These are phyloP conservation scores for Chaetomiaceae sp. DNA, from an alignment of 2,329 filamentous ascomycete genomes.

Conservation along the genomic window DNA sequence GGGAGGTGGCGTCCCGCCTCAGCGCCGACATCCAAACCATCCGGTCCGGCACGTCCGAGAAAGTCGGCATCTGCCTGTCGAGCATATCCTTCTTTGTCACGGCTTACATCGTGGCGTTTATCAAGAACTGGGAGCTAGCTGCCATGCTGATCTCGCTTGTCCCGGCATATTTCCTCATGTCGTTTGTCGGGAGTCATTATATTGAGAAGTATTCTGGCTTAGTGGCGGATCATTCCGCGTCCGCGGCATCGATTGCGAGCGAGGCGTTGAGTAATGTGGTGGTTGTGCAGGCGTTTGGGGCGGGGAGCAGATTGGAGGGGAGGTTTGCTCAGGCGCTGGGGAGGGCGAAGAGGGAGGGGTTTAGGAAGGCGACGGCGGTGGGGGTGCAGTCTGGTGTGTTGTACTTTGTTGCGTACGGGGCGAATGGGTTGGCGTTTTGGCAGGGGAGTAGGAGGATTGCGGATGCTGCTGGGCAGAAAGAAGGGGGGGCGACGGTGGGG, in stretches of 20 bases:
- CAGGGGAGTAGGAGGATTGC: slow-evolving; percentile 48
- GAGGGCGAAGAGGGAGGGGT: slow-evolving; percentile 35
- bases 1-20: slow-evolving; percentile 61
- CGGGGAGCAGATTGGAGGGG: slow-evolving; percentile 53
- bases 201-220: slow-evolving; percentile 48
- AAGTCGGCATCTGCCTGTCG: slow-evolving; percentile 62
- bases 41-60: slow-evolving; percentile 65
- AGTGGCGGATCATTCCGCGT: slow-evolving; percentile 52
- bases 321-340: slow-evolving; percentile 42
- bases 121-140: slow-evolving; percentile 58
- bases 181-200: slow-evolving; percentile 53
- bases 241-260: slow-evolving; percentile 58
- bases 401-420: slow-evolving; percentile 62
- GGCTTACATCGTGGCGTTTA: slow-evolving; percentile 64
- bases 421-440: slow-evolving; percentile 63
- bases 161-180: slow-evolving; percentile 60
- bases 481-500: slow-evolving; percentile 40
- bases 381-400: slow-evolving; percentile 58
- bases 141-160: slow-evolving; percentile 61
- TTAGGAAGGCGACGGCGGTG: slow-evolving; percentile 53
- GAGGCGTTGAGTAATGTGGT: slow-evolving; percentile 57
- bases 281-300: slow-evolving; percentile 63
- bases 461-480: slow-evolving; percentile 26
- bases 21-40: slow-evolving; percentile 64
- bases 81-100: slow-evolving; percentile 64